Evolutionary conservation across 2,329 filamentous ascomycete species (phyloP), one percentile per base, ranked within the genome.

Genomic region (Calonectria fujianensis): DNA sequence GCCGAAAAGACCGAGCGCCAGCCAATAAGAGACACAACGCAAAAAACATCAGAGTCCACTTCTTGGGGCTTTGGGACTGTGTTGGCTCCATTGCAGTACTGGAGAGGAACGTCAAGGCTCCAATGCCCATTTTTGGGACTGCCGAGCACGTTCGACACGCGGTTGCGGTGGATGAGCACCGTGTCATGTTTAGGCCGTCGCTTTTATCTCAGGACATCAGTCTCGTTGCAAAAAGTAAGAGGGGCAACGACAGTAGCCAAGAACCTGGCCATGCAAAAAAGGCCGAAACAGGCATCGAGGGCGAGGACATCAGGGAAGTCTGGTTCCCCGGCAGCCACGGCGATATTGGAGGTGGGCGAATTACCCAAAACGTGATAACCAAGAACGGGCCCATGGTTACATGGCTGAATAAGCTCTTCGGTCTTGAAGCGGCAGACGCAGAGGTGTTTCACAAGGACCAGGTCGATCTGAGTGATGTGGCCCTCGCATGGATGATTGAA

Each of bases 301-400:
- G 16, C 8, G 39, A 59, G 18, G 20, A 59, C 7, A 20, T 89
- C 72, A 81, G 81, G 61, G 89, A 91, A 75, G 88, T 91, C 57
- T 91, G 89, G 88, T 91, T 91, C 75, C 86, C 89, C 0, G 90
- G 90, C 1, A 87, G 87, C 69, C 90, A 91, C 70, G 86, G 87
- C 11, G 89, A 91, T 67, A 85, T 91, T 16, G 90, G 90, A 1
- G 90, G 90, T 1, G 90, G 90, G 0, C 91, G 88, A 86, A 84
- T 85, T 6, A 78, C 80, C 7, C 74, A 77, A 27, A 24, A 48
- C n/a, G 41, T 48, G 20, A n/a, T 48, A 10, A n/a, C 18, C 20
- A n/a, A n/a, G 8, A 2, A 48, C 20, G 39, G 39, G 14, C 39
- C 16, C 6, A 8, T 41, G 80, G 16, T 70, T 80, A 5, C 81